A percentile compares a stretch with the other conserved stretches of the same genome.
These are phyloP conservation scores for Litsea cubeba DNA, from an alignment of 164 flowering plant genomes.

Conservation along the genomic window DNA sequence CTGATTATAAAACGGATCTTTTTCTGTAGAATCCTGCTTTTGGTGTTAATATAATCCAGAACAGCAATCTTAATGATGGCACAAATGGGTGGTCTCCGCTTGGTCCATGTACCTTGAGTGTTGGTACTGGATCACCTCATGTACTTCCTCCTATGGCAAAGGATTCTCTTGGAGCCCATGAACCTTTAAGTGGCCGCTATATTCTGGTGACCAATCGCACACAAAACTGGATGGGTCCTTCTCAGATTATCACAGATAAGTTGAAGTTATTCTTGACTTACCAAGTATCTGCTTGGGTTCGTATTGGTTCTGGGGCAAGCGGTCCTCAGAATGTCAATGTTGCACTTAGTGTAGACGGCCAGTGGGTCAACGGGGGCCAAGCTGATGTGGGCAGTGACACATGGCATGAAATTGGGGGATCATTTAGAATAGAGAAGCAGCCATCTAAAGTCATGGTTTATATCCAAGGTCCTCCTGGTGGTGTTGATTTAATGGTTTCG, in stretches of 20 bases:
- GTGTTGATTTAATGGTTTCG: slow-evolving; percentile 84
- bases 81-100: slow-evolving; percentile 83
- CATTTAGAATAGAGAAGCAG: slow-evolving; percentile 88
- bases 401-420: slow-evolving; percentile 95
- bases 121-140: slow-evolving; percentile 70
- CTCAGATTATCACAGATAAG: slow-evolving; percentile 86
- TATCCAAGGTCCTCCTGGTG: slow-evolving; percentile 90
- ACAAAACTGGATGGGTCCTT: slow-evolving; percentile 97
- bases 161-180: slow-evolving; percentile 71
- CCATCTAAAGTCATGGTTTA: slow-evolving; percentile 81
- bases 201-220: slow-evolving; percentile 81
- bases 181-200: slow-evolving; percentile 70
- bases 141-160: slow-evolving; percentile 84
- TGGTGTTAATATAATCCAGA: slow-evolving; percentile 72
- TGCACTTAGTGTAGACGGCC: slow-evolving; percentile 77
- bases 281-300: slow-evolving; percentile 95
- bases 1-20: background rate
- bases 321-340: slow-evolving; percentile 76
- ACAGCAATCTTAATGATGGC: slow-evolving; percentile 60
- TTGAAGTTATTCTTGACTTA: slow-evolving; percentile 78
- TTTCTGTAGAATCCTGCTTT: slow-evolving; percentile 52
- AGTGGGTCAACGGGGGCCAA: slow-evolving; percentile 97
- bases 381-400: slow-evolving; percentile 53
- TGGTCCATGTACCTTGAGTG: slow-evolving; percentile 69
- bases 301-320: slow-evolving; percentile 44